Percentiles rank a stretch among this genome's conserved stretches.
Conservation (phyloP, 441 rosid genomes). For the Sinapis alba region DNA sequence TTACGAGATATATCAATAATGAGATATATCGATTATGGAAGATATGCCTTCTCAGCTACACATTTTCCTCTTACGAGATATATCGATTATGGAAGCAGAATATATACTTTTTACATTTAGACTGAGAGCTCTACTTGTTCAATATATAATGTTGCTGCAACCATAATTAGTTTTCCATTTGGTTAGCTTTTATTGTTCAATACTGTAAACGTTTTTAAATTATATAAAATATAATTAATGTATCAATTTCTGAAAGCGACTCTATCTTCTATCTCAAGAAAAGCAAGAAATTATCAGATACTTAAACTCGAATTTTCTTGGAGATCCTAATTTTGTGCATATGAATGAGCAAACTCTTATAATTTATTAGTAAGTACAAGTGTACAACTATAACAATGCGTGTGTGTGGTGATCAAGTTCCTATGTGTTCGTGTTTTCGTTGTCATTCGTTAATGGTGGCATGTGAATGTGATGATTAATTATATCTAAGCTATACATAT, state of each 20-base stretch:
- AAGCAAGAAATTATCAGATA: not conserved
- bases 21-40: not conserved
- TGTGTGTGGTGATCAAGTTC: conserved; percentile 35
- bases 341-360: not conserved
- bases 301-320: not conserved
- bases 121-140: not conserved
- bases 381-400: not conserved
- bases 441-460: conserved; percentile 33
- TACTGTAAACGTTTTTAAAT: not conserved
- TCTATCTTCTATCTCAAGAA: not conserved
- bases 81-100: not conserved
- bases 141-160: not conserved
- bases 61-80: no score
- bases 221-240: not conserved
- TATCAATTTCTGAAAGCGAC: not conserved
- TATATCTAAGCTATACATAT: conserved; percentile 15
- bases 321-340: not conserved
- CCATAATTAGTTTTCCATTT: not conserved
- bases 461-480: conserved; percentile 31
- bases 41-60: no score
- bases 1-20: no score
- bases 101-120: not conserved
- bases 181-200: not conserved
- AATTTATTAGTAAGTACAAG: not conserved
- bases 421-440: conserved; percentile 33